Percentiles rank a stretch among this genome's conserved stretches.
phyloP scores from a whole-genome alignment of 2,329 filamentous ascomycete genomes.

The Emmonsiellopsis sp. region DNA sequence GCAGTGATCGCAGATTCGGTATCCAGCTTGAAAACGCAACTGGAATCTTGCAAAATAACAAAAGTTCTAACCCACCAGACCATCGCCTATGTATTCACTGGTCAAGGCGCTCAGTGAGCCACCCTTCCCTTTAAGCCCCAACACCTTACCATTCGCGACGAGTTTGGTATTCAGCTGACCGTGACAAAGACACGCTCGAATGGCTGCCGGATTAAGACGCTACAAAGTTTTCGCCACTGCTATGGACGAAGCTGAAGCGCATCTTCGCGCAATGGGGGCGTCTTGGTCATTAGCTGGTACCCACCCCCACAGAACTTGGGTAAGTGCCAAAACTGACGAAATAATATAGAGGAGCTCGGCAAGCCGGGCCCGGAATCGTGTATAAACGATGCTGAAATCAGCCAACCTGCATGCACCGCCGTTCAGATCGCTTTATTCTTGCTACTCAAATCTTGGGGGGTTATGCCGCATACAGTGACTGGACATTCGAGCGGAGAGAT shows the following conservation, averaged over 20 bases:
- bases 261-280: no score
- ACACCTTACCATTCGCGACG: neutral
- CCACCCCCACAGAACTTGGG: no score
- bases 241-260: neutral
- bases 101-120: neutral
- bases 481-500: constrained; percentile 11
- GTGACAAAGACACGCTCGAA: neutral
- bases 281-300: neutral
- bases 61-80: neutral
- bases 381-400: constrained; percentile 4
- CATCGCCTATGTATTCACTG: neutral
- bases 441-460: neutral
- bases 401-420: constrained; percentile 4
- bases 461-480: neutral
- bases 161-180: neutral
- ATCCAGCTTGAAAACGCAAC: neutral
- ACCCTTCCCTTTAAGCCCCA: neutral
- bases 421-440: constrained; percentile 10
- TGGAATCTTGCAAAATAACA: neutral
- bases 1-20: neutral
- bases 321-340: no score
- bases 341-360: neutral
- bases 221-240: neutral
- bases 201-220: neutral
- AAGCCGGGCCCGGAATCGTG: neutral